Percentiles rank a stretch among this genome's conserved stretches.
phyloP scores from a whole-genome alignment of 2,329 filamentous ascomycete species.

The Verticillium klebahnii region DNA sequence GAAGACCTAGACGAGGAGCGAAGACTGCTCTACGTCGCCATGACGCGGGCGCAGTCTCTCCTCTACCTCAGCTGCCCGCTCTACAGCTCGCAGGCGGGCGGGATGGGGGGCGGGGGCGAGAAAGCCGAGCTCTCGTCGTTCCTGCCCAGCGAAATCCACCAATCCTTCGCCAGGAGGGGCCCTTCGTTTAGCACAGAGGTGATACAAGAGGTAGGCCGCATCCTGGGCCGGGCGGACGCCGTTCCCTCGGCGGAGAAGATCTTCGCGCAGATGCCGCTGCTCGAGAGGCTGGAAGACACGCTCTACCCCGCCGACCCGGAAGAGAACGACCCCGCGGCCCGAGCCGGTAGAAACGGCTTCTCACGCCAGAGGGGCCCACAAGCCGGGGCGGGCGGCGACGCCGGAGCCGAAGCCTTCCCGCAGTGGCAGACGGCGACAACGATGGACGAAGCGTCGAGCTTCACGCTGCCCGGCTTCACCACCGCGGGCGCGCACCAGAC shows the following conservation, averaged over 20 bases:
- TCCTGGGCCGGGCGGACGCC: constrained; percentile 55
- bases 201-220: constrained; percentile 64
- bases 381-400: not conserved
- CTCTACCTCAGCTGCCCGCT: constrained; percentile 81
- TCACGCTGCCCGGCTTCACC: constrained; percentile 60
- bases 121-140: constrained; percentile 60
- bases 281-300: constrained; percentile 61
- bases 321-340: constrained; percentile 5
- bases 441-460: constrained; percentile 54
- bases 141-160: constrained; percentile 42
- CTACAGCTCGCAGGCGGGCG: constrained; percentile 51
- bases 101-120: constrained; percentile 50
- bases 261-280: constrained; percentile 43
- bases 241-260: constrained; percentile 50
- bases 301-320: constrained; percentile 48
- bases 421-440: constrained; percentile 39
- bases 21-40: constrained; percentile 86
- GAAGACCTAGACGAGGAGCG: constrained; percentile 87
- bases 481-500: constrained; percentile 52
- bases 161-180: constrained; percentile 53
- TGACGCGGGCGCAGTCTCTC: constrained; percentile 86
- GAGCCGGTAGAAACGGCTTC: constrained; percentile 4
- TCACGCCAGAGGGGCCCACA: not conserved
- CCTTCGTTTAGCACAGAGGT: constrained; percentile 62
- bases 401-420: not conserved